A percentile compares a stretch with the other conserved stretches of the same genome.
These are phyloP conservation scores for Nicotiana knightiana DNA, from an alignment of 257 asterid genomes.

Conservation along the genomic window DNA sequence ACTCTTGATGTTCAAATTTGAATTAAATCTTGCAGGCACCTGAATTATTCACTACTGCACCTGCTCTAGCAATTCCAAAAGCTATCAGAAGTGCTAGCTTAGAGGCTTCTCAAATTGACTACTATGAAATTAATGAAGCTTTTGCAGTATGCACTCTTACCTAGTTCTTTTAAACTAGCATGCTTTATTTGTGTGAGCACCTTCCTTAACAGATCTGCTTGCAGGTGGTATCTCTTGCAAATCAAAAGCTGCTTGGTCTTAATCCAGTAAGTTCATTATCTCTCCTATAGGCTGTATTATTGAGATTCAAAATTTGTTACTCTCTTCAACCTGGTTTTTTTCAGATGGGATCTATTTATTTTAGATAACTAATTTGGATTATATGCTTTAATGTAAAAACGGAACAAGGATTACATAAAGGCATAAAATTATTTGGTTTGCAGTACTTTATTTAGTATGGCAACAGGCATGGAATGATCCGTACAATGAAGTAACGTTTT, in stretches of 20 bases:
- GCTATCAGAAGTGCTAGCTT: conserved; percentile 81
- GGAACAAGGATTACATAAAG: neutral
- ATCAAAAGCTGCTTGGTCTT: conserved; percentile 79
- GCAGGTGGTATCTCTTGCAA: conserved; percentile 98
- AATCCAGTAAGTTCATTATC: conserved; percentile 48
- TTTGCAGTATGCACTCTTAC: conserved; percentile 54
- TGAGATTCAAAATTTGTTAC: neutral
- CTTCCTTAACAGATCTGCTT: conserved; percentile 11
- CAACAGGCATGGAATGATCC: neutral
- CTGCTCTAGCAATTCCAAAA: conserved; percentile 94
- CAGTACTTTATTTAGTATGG: neutral
- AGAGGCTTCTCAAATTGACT: conserved; percentile 80
- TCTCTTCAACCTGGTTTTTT: neutral
- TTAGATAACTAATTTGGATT: neutral
- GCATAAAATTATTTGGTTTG: neutral
- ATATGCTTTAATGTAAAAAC: neutral
- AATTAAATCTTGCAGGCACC: conserved; percentile 61
- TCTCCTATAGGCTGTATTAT: neutral
- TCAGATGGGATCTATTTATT: neutral
- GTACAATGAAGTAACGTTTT: neutral
- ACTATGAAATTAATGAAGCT: conserved; percentile 94
- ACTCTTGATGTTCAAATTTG: conserved; percentile 10
- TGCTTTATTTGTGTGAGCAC: neutral
- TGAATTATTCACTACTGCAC: conserved; percentile 87
- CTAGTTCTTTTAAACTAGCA: conserved; percentile 4